Evolutionary conservation across 1,284 basidiomycete species (phyloP).

Genomic region (Sutorius eximius): DNA sequence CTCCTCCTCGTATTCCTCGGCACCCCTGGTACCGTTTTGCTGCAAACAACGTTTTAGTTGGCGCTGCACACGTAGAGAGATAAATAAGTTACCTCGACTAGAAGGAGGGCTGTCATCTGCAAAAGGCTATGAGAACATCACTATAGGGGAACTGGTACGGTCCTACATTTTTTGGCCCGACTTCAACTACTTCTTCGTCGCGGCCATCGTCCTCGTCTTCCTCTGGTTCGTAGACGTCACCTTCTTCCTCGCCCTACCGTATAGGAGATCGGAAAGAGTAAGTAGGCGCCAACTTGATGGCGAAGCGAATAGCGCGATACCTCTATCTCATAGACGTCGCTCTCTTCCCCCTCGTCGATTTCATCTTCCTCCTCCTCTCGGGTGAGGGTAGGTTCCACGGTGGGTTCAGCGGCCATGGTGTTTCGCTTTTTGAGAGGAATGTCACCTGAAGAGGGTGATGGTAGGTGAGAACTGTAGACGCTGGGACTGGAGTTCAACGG

Average conservation of each 20-base stretch:
- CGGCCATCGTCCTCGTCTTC: constrained; percentile 27
- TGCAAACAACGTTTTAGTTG: constrained; percentile 1
- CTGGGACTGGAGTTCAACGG: constrained; percentile 2
- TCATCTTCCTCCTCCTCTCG: constrained; percentile 10
- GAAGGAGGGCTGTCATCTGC: constrained; percentile 28
- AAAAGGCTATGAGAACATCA: constrained; percentile 7
- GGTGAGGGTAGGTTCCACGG: constrained; percentile 6
- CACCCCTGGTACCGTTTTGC: constrained; percentile 17
- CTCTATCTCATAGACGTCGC: constrained; percentile 31
- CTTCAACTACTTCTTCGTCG: not conserved
- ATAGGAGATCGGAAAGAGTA: not conserved
- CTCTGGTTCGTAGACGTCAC: not conserved
- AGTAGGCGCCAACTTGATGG: not conserved
- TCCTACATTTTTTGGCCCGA: constrained; percentile 11
- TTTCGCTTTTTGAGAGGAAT: constrained; percentile 2
- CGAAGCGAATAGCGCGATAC: constrained; percentile 13
- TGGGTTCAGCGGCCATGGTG: constrained; percentile 25
- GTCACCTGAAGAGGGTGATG: not conserved
- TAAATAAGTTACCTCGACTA: constrained; percentile 16
- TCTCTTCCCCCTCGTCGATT: constrained; percentile 29
- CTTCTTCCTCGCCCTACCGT: constrained; percentile 26
- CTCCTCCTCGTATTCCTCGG: constrained; percentile 12
- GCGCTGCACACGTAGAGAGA: not conserved
- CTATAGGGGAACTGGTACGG: not conserved
- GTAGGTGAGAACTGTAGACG: constrained; percentile 9